Percentiles rank a stretch among this genome's conserved stretches.
phyloP scores from a whole-genome alignment of 108 stramenopile genomes.

The Cyclotella atomus region DNA sequence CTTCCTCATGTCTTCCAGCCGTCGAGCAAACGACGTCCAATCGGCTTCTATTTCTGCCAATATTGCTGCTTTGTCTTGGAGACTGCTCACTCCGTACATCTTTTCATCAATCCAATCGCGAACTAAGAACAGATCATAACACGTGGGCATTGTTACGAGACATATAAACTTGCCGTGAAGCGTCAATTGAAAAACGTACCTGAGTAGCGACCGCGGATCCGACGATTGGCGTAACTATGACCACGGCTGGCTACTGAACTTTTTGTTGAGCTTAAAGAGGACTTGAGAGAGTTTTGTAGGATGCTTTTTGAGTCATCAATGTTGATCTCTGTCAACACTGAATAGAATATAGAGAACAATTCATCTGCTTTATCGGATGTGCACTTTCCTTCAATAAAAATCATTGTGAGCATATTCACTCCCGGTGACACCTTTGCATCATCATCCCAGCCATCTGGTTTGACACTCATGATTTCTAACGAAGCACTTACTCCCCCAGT shows the following conservation, averaged over 20 bases:
- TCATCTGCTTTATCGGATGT: constrained; percentile 64
- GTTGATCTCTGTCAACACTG: constrained; percentile 58
- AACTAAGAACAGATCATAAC: not conserved
- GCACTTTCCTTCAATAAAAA: constrained; percentile 71
- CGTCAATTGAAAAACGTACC: not conserved
- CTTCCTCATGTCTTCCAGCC: constrained; percentile 63
- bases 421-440: constrained; percentile 62
- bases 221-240: constrained; percentile 34
- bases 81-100: constrained; percentile 75
- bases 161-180: not conserved
- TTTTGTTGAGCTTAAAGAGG: constrained; percentile 42
- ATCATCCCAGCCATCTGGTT: constrained; percentile 46
- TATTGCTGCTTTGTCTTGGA: constrained; percentile 53
- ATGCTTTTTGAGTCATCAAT: constrained; percentile 37
- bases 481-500: constrained; percentile 71
- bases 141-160: not conserved
- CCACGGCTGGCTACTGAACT: constrained; percentile 41
- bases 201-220: constrained; percentile 57
- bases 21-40: constrained; percentile 60
- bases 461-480: constrained; percentile 53
- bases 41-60: constrained; percentile 74
- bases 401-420: constrained; percentile 67
- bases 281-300: constrained; percentile 39
- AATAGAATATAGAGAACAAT: constrained; percentile 71
- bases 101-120: constrained; percentile 76